Conservation (phyloP, 306 rosid genomes). For the Inga leiocalycina region DNA sequence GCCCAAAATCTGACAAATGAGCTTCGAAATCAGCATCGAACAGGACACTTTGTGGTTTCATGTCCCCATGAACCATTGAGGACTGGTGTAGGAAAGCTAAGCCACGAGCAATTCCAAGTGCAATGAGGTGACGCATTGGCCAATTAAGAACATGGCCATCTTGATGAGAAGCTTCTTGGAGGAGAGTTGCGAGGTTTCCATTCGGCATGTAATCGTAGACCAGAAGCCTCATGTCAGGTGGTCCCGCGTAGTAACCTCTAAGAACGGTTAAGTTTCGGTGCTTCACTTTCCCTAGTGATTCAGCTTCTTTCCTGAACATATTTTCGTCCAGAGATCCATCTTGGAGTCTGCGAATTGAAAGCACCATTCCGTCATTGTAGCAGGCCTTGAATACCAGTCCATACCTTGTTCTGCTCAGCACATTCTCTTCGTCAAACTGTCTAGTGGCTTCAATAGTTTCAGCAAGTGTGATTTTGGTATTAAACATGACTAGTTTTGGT, state of each 20-base stretch:
- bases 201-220: constrained; percentile 96
- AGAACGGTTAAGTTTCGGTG: constrained; percentile 90
- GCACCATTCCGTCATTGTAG: constrained; percentile 92
- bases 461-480: constrained; percentile 79
- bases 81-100: constrained; percentile 84
- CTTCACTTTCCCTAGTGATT: constrained; percentile 70
- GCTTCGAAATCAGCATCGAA: constrained; percentile 97
- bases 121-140: constrained; percentile 99
- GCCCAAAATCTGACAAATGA: constrained; percentile 89
- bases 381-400: constrained; percentile 91
- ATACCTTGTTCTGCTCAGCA: constrained; percentile 75
- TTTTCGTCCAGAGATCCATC: constrained; percentile 75
- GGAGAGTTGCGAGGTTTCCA: constrained; percentile 95
- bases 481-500: constrained; percentile 92
- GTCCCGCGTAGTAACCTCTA: constrained; percentile 86
- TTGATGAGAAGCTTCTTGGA: constrained; percentile 98
- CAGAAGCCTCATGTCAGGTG: constrained; percentile 75
- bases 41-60: constrained; percentile 82
- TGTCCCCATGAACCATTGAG: constrained; percentile 72
- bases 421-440: constrained; percentile 96
- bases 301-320: constrained; percentile 86
- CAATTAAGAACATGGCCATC: constrained; percentile 96
- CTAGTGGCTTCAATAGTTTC: constrained; percentile 89
- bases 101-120: constrained; percentile 92
- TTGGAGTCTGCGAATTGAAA: constrained; percentile 80